Percentiles rank a stretch among this genome's conserved stretches.
These are phyloP conservation scores for Paramecium primaurelia DNA, from an alignment of 73 alveolate genomes.

Conservation along the genomic window DNA sequence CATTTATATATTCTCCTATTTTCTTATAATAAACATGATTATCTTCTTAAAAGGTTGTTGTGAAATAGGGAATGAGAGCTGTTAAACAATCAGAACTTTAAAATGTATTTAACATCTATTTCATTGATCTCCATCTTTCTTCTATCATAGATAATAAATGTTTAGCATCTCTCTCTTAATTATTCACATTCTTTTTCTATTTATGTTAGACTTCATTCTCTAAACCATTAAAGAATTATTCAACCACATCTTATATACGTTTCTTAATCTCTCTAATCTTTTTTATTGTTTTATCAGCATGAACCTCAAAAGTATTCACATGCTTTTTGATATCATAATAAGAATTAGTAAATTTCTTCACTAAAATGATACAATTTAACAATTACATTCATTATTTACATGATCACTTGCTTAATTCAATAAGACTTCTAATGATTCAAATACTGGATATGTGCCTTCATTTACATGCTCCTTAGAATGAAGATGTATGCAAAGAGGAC, in stretches of 20 bases:
- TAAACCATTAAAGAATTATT: constrained; percentile 25
- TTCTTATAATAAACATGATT: neutral
- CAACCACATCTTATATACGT: constrained; percentile 32
- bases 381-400: neutral
- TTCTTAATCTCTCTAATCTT: constrained; percentile 30
- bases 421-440: neutral
- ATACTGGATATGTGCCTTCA: constrained; percentile 35
- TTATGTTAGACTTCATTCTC: constrained; percentile 29
- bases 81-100: neutral
- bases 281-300: constrained; percentile 26
- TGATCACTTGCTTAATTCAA: neutral
- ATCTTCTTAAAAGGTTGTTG: constrained; percentile 40
- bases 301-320: constrained; percentile 5
- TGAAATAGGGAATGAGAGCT: neutral
- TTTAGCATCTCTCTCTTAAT: constrained; percentile 47
- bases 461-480: constrained; percentile 34
- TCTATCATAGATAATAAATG: neutral
- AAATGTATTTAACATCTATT: neutral
- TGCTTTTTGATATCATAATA: constrained; percentile 20
- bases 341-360: neutral
- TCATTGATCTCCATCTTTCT: constrained; percentile 35
- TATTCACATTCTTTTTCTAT: constrained; percentile 11
- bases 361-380: neutral
- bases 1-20: neutral
- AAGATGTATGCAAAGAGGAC: constrained; percentile 30